Conservation (phyloP, 805 yeast genomes). For the Nakazawaea populi region DNA sequence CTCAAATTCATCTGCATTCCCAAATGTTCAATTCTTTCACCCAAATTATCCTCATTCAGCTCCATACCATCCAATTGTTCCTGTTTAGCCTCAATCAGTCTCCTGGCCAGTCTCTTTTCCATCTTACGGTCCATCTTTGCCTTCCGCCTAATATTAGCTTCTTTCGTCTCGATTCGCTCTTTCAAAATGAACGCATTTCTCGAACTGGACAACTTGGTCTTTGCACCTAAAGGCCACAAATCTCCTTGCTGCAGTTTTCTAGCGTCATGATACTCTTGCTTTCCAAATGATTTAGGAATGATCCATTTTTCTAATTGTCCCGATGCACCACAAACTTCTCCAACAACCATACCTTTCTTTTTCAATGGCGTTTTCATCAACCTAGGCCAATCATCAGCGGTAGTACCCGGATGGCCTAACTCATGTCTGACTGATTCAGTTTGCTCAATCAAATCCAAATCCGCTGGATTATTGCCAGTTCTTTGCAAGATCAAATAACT, state of each 20-base stretch:
- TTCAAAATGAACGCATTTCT: constrained; percentile 4
- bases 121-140: background rate
- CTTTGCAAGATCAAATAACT: constrained; percentile 73
- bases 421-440: constrained; percentile 24
- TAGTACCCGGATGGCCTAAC: constrained; percentile 21
- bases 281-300: constrained; percentile 71
- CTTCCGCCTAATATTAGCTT: constrained; percentile 2
- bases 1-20: constrained; percentile 6
- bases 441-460: constrained; percentile 34
- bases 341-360: constrained; percentile 73
- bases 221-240: constrained; percentile 73
- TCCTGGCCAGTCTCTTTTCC: constrained; percentile 1
- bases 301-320: constrained; percentile 87
- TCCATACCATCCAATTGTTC: constrained; percentile 4
- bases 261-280: constrained; percentile 81
- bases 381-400: constrained; percentile 58
- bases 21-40: constrained; percentile 7
- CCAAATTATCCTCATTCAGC: constrained; percentile 7
- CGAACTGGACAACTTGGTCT: constrained; percentile 30
- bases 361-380: constrained; percentile 67
- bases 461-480: constrained; percentile 34
- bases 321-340: constrained; percentile 73
- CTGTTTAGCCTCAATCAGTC: constrained; percentile 1
- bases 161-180: constrained; percentile 6
- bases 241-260: constrained; percentile 83